A percentile compares a stretch with the other conserved stretches of the same genome.
These are phyloP conservation scores for Bocquillonia castaneifolia DNA, from an alignment of 441 rosid genomes.

Conservation along the genomic window DNA sequence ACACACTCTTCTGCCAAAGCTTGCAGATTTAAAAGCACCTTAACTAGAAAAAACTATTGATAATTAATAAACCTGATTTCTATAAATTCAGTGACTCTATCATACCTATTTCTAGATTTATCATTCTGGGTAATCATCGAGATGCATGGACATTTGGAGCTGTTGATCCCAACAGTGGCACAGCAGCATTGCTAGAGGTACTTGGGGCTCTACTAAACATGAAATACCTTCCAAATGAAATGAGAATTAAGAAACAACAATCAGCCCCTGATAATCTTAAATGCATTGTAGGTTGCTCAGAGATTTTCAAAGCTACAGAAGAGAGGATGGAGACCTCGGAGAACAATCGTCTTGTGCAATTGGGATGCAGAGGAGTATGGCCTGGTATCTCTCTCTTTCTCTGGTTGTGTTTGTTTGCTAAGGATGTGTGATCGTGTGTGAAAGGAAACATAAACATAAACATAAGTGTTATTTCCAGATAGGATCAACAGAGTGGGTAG, in stretches of 20 bases:
- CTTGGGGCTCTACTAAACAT: slow-evolving; percentile 6
- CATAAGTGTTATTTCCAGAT: slow-evolving; percentile 34
- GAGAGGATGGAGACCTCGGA: slow-evolving; percentile 72
- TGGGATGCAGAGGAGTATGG: slow-evolving; percentile 98
- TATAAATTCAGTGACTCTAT: not conserved
- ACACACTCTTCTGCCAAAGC: not conserved
- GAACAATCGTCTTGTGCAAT: slow-evolving; percentile 70
- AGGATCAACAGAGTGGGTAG: slow-evolving; percentile 97
- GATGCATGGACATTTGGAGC: slow-evolving; percentile 98
- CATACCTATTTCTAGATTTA: slow-evolving; percentile 40
- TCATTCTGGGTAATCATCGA: slow-evolving; percentile 73
- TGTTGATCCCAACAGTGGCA: slow-evolving; percentile 89
- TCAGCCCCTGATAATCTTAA: slow-evolving; percentile 10
- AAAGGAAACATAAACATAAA: slow-evolving; percentile 15
- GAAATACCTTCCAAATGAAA: not conserved
- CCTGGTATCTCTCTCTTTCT: slow-evolving; percentile 47
- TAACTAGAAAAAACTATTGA: not conserved
- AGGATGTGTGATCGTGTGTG: not conserved
- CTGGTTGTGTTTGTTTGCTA: slow-evolving; percentile 3
- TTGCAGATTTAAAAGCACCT: not conserved
- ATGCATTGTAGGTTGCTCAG: slow-evolving; percentile 46
- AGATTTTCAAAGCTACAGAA: slow-evolving; percentile 59
- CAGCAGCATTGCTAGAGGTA: slow-evolving; percentile 79
- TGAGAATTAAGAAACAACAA: not conserved
- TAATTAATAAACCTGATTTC: not conserved